Evolutionary conservation across 208 protist genomes (phyloP), one percentile per base, ranked within the genome.

Genomic region (Novymonas esmeraldas): DNA sequence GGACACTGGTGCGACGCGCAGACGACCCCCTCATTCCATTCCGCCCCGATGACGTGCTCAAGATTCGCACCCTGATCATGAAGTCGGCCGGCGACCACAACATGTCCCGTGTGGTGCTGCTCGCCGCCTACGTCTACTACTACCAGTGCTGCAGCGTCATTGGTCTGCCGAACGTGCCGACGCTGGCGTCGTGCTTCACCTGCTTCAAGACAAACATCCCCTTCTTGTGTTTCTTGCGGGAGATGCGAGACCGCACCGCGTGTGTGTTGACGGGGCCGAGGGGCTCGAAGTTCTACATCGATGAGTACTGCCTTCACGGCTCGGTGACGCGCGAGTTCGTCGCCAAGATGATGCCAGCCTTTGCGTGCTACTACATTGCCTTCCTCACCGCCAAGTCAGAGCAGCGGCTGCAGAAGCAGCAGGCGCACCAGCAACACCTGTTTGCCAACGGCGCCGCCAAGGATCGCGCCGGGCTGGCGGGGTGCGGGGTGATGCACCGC

Each of bases 11-110:
- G 59, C 33, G 39, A 4, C 29, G 22, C 5, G 24, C 42, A 18
- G 45, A 38, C 29, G 73, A 70, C 39, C n/a, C 50, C 14, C 34
- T 41, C 22, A 50, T 63, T 16, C 18, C 29, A 16, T 38, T 55
- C 41, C 45, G 1, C 22, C 46, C 48, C 24, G 20, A 33, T 16
- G 69, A 64, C 34, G 51, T 42, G 33, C 45, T 86, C 31, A 48
- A 80, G 13, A 49, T 88, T 41, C 75, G 56, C n/a, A 85, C 87
- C 49, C 79, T 89, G 59, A 79, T 92, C 45, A 81, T 76, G 20
- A 89, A 87, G 73, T 87, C 82, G 16, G 86, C 83, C 0, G 86
- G 86, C 18, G 86, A 92, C 55, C 86, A 89, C 70, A 89, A 92
- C 68, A 83, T 87, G 79, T 71, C 73, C 10, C 80, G 75, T 52